Evolutionary conservation across 345 rosid species (phyloP), one percentile per base, ranked within the genome.

Genomic region (Melastoma malabathricum): DNA sequence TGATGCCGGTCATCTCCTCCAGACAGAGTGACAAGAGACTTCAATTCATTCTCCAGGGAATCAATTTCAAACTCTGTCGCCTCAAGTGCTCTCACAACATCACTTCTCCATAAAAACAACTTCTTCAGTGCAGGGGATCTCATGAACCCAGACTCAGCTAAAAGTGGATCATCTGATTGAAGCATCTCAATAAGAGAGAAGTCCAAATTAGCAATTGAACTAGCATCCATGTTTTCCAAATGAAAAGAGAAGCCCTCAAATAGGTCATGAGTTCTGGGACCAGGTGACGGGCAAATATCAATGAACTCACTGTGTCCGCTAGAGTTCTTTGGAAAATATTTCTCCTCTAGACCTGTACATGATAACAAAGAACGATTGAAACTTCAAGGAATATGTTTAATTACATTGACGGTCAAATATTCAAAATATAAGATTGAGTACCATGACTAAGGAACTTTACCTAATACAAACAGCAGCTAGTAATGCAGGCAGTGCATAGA

Each of bases 1-100:
- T 65, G 69, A 59, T 48, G 46, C 18, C 58, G 62, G 38, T 43
- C 31, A 25, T 61, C 57, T 52, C 58, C 69, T 54, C 79, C 67
- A 59, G 62, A 56, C 50, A 66, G 74, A 53, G 56, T 72, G 66
- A 66, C 66, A 68, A 85, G 63, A 3, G 56, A 55, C 80, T 72
- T 78, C 0, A 75, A 78, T 62, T 89, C 86, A 68, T 59, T 85
- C 70, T 88, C 99, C 59, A 81, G 89, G 1, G 64, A 76, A 64
- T 88, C 99, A 71, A 93, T 85, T 76, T 93, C 92, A 29, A 81
- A 71, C 57, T 93, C 99, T 0, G 85, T 81, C 65, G 59, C 59
- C 73, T 83, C 95, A 68, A 93, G 51, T 18, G 68, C 76, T 73
- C 88, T 93, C 59, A 71, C 74, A 57, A 78, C 56, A 46, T 83